Evolutionary conservation across 1,139 yeast species (phyloP).

Genomic region (Candida sanyaensis): DNA sequence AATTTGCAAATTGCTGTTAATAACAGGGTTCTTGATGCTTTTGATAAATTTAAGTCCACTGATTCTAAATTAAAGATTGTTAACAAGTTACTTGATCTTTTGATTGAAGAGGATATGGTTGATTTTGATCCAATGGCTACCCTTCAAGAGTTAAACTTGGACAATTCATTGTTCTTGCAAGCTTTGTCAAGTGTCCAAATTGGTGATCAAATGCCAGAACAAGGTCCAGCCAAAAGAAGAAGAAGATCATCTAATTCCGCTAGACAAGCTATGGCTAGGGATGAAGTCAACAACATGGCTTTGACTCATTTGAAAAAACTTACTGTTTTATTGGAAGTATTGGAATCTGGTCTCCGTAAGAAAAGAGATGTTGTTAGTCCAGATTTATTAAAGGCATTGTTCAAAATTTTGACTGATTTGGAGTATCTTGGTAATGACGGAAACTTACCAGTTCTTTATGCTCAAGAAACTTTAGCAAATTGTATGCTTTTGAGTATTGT

Average conservation of each 20-base stretch:
- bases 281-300: constrained; percentile 71
- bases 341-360: constrained; percentile 52
- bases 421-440: constrained; percentile 91
- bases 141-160: constrained; percentile 49
- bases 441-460: constrained; percentile 83
- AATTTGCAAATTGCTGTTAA: constrained; percentile 57
- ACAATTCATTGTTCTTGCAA: constrained; percentile 47
- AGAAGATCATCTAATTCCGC: constrained; percentile 82
- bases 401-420: constrained; percentile 78
- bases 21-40: constrained; percentile 53
- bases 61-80: constrained; percentile 62
- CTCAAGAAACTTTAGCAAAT: constrained; percentile 87
- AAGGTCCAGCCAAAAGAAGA: constrained; percentile 62
- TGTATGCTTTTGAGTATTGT: constrained; percentile 77
- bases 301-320: constrained; percentile 75
- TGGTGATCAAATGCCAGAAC: constrained; percentile 45
- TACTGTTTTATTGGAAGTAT: constrained; percentile 76
- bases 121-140: constrained; percentile 57
- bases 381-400: constrained; percentile 56
- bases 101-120: constrained; percentile 38
- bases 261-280: constrained; percentile 71
- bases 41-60: constrained; percentile 50
- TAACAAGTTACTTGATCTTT: constrained; percentile 59
- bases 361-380: constrained; percentile 37
- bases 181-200: constrained; percentile 53